Evolutionary conservation across 352 stramenopile species (phyloP).

Genomic region (Globisporangium echinulatum): DNA sequence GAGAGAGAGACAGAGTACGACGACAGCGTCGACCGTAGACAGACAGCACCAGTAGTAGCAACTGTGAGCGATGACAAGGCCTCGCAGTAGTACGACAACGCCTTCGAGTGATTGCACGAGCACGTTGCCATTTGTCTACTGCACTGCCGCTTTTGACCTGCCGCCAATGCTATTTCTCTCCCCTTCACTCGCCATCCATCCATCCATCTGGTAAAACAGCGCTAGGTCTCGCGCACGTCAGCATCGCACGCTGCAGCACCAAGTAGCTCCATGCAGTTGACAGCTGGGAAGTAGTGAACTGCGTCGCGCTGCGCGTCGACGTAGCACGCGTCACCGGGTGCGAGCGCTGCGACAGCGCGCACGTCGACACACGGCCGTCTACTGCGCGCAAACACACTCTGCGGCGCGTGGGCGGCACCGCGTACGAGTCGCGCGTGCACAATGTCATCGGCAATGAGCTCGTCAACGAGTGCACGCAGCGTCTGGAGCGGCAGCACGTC

Average conservation of each 20-base stretch:
- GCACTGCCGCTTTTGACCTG: background rate
- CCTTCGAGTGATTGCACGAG: background rate
- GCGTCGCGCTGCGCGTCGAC: constrained; percentile 40
- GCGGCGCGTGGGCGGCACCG: constrained; percentile 5
- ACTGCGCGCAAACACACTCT: constrained; percentile 23
- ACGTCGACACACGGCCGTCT: constrained; percentile 8
- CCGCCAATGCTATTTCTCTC: background rate
- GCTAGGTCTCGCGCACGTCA: constrained; percentile 18
- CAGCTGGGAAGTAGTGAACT: constrained; percentile 67
- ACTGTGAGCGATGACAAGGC: too few relatives aligned
- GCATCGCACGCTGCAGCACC: constrained; percentile 50
- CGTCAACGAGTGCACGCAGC: constrained; percentile 56
- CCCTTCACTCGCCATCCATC: background rate
- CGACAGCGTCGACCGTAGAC: too few relatives aligned
- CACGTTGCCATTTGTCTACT: background rate
- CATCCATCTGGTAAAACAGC: background rate
- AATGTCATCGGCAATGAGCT: constrained; percentile 53
- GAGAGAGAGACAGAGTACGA: too few relatives aligned
- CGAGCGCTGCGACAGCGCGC: constrained; percentile 16
- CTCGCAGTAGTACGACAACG: too few relatives aligned
- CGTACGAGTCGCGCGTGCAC: constrained; percentile 47
- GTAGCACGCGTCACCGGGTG: constrained; percentile 37
- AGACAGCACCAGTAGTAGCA: too few relatives aligned
- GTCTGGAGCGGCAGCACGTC: constrained; percentile 69
- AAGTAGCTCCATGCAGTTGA: constrained; percentile 76